Evolutionary conservation across 306 rosid species (phyloP).

Genomic region (Potentilla sterilis): DNA sequence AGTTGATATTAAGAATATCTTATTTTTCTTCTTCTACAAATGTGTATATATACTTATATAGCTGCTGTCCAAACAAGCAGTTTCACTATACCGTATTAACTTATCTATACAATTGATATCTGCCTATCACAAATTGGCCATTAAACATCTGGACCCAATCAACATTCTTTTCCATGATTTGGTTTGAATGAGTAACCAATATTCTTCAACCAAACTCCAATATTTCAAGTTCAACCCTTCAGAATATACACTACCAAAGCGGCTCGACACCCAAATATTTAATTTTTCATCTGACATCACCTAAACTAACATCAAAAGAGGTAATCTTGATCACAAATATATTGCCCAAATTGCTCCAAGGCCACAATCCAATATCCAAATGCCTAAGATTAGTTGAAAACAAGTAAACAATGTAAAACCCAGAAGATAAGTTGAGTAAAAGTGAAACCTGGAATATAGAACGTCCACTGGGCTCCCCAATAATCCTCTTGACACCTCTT

Average conservation of each 20-base stretch:
- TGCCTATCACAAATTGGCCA: neutral
- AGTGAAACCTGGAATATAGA: constrained; percentile 70
- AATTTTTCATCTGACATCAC: neutral
- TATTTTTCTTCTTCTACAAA: neutral
- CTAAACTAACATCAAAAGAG: neutral
- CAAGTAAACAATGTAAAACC: constrained; percentile 1
- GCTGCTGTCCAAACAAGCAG: neutral
- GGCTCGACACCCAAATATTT: neutral
- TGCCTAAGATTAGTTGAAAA: neutral
- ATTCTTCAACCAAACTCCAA: neutral
- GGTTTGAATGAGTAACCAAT: neutral
- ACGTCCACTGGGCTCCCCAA: constrained; percentile 67
- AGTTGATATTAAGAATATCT: neutral
- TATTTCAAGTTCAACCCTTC: neutral
- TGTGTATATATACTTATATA: neutral
- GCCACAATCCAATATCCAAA: neutral
- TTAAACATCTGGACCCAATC: neutral
- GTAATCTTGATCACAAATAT: neutral
- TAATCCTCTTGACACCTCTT: constrained; percentile 71
- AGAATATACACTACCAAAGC: neutral
- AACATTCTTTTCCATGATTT: neutral
- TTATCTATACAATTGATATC: neutral
- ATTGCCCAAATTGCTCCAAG: neutral
- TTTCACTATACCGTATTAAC: neutral
- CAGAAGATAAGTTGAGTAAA: neutral